These are phyloP conservation scores for Casuarina glauca DNA, from an alignment of 306 rosid genomes.

Conservation along the genomic window DNA sequence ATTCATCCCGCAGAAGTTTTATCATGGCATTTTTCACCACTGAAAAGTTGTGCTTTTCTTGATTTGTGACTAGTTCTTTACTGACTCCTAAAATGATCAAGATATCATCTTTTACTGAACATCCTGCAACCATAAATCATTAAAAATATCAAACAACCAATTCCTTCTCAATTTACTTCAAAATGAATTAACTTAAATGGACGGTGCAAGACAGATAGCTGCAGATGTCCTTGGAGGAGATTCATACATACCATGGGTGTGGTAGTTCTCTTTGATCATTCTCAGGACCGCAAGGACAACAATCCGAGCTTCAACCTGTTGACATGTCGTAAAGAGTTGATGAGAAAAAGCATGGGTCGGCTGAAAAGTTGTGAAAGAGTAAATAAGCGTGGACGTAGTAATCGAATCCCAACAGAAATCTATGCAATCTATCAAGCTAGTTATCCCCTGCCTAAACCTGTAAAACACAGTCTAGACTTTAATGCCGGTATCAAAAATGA, in stretches of 20 bases:
- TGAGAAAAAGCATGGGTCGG: slow-evolving; percentile 18
- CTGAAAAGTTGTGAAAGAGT: not conserved
- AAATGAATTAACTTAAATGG: not conserved
- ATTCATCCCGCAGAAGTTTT: slow-evolving; percentile 68
- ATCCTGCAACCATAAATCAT: slow-evolving; percentile 54
- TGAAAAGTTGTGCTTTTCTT: slow-evolving; percentile 29
- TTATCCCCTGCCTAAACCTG: slow-evolving; percentile 7
- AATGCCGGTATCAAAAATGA: slow-evolving; percentile 5
- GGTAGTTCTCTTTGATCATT: slow-evolving; percentile 83
- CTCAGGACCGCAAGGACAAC: slow-evolving; percentile 87
- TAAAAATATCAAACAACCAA: not conserved
- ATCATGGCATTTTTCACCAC: slow-evolving; percentile 66
- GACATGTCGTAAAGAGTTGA: slow-evolving; percentile 26
- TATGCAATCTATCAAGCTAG: not conserved
- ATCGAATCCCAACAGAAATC: not conserved
- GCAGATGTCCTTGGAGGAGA: not conserved
- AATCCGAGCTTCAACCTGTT: slow-evolving; percentile 94
- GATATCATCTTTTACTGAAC: slow-evolving; percentile 67
- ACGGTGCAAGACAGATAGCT: slow-evolving; percentile 1
- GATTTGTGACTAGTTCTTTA: slow-evolving; percentile 46
- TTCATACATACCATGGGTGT: slow-evolving; percentile 52
- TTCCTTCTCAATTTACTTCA: not conserved
- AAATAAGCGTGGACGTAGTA: not conserved
- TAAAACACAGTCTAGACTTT: slow-evolving; percentile 4
- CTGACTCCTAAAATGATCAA: slow-evolving; percentile 70